Evolutionary conservation across 768 basidiomycete species (phyloP).

Genomic region (Plicaturopsis crispa): DNA sequence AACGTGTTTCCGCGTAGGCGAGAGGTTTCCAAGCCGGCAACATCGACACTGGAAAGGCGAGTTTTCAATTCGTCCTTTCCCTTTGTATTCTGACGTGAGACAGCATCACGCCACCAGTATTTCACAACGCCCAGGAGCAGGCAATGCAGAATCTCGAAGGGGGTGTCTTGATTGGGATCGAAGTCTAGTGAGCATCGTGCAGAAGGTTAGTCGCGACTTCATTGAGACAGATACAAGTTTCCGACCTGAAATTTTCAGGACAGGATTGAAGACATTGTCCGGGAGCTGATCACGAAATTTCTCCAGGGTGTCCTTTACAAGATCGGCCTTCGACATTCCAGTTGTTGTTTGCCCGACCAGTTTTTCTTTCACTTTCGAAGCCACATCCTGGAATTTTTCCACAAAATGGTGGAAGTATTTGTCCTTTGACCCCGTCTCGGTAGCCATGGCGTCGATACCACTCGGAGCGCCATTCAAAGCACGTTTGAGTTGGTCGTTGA

Average conservation of each 20-base stretch:
- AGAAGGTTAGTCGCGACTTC: too few relatives aligned
- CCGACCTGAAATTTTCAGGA: too few relatives aligned
- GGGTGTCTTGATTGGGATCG: conserved; percentile 15
- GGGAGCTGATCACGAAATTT: neutral
- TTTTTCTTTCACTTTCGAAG: conserved; percentile 4
- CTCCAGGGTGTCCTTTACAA: neutral
- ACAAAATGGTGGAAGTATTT: conserved; percentile 6
- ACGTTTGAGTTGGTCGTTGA: too few relatives aligned
- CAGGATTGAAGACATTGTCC: conserved; percentile 5
- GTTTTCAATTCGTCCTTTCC: conserved; percentile 5
- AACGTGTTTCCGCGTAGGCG: conserved; percentile 11
- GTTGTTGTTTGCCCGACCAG: too few relatives aligned
- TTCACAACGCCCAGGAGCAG: conserved; percentile 17
- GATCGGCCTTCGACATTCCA: too few relatives aligned
- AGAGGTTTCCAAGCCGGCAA: conserved; percentile 10
- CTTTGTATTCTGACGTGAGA: conserved; percentile 9
- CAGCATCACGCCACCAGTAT: too few relatives aligned
- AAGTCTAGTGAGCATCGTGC: too few relatives aligned
- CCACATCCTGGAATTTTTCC: conserved; percentile 1
- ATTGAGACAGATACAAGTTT: too few relatives aligned
- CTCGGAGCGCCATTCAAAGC: too few relatives aligned
- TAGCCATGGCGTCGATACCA: conserved; percentile 1
- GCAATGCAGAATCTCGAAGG: conserved; percentile 17
- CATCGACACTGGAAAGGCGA: conserved; percentile 6
- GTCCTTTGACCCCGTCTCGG: conserved; percentile 7